Conservation (phyloP, 495 filamentous ascomycete species). For the Aspergillus leporis region DNA sequence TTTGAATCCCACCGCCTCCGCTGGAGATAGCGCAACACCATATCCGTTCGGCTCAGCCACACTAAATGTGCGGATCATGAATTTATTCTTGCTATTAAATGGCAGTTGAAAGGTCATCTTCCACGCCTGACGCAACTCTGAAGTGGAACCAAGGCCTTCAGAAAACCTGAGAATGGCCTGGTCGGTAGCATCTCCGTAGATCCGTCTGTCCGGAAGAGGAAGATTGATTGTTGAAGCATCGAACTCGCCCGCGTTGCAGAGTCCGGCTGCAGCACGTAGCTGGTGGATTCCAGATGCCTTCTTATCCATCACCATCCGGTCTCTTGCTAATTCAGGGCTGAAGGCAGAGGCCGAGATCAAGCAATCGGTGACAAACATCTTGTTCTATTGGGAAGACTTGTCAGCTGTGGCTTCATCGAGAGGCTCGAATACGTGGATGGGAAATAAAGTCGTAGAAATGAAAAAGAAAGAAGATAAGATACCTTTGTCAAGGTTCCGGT, state of each 20-base stretch:
- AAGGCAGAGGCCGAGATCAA: slow-evolving; percentile 20
- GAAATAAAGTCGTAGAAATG: neutral
- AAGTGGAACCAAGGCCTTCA: slow-evolving; percentile 48
- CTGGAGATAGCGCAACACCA: slow-evolving; percentile 8
- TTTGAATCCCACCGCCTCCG: slow-evolving; percentile 24
- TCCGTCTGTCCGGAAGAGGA: slow-evolving; percentile 52
- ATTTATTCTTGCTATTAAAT: slow-evolving; percentile 78
- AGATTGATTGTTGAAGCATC: slow-evolving; percentile 54
- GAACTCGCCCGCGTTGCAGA: slow-evolving; percentile 71
- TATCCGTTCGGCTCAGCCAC: neutral
- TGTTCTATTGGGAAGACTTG: slow-evolving; percentile 47
- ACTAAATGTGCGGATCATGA: slow-evolving; percentile 52
- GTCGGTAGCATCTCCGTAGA: slow-evolving; percentile 71
- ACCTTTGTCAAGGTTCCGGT: slow-evolving; percentile 67
- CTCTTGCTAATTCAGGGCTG: slow-evolving; percentile 40
- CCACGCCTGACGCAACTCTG: slow-evolving; percentile 50
- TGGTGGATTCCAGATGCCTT: slow-evolving; percentile 38
- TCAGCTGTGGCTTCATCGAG: too few species aligned
- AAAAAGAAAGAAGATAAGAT: slow-evolving; percentile 6
- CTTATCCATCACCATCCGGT: slow-evolving; percentile 26
- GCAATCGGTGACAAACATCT: slow-evolving; percentile 61
- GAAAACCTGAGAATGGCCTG: slow-evolving; percentile 66
- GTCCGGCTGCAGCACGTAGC: slow-evolving; percentile 49
- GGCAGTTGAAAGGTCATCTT: slow-evolving; percentile 59
- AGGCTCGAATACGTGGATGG: too few species aligned